Evolutionary conservation across 1,284 basidiomycete species (phyloP), one percentile per base, ranked within the genome.

Genomic region (Anthracocystis walkeri): DNA sequence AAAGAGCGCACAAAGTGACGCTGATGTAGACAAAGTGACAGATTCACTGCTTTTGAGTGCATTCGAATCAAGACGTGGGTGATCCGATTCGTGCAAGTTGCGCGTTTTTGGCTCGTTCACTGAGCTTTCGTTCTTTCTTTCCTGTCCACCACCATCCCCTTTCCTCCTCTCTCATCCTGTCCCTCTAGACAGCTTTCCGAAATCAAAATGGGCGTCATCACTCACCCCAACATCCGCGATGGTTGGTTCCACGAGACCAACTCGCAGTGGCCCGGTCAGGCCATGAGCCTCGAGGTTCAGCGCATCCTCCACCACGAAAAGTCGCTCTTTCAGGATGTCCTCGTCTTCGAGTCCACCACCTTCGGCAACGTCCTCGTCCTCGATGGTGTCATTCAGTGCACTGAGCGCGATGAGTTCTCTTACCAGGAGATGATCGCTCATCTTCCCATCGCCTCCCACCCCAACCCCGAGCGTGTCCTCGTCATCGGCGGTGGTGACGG

Each of bases 361-460:
- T 80, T 77, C 56, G 75, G 96, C 40, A 98, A 98, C 84, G 95
- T 99, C 53, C 90, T 99, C 72, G 92, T 97, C 51, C 90, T 99
- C 48, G 97, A 99, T 86, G 94, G 95, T 68, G 94, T 93, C 72
- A 93, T 99, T 79, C 96, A 99, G 86, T 94, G 92, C 87, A 96
- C 95, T 2, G 96, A 99, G 88, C 91, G 95, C 58, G 96, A 98
- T 86, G 96, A 99, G 87, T 99, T 98, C 87, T 94, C 95, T 91
- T 98, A 98, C 87, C 97, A 99, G 86, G 96, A 99, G 88, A 98
- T 99, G 96, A 99, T 99, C 82, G 90, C 96, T 20, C 95, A 98
- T 87, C 88, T 99, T 54, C 96, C 96, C 41, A 89, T 99, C 76
- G 92, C 93, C 25, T 95, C 92, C 74, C 96, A 99, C 87, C 96